Conservation (phyloP, 2,329 filamentous ascomycete species). For the Fusarium compactum region DNA sequence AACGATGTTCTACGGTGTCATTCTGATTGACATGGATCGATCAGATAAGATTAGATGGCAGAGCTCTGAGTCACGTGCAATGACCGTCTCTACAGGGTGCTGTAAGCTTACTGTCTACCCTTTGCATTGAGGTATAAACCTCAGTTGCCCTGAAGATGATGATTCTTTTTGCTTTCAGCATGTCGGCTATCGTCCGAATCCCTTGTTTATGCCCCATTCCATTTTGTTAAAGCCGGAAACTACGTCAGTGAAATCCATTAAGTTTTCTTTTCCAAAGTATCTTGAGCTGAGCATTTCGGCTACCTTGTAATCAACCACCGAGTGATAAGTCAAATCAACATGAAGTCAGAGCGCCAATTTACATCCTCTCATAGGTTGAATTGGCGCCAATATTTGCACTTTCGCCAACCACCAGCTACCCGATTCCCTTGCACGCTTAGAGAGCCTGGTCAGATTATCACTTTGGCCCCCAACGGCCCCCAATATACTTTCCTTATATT, state of each 20-base stretch:
- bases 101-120: background rate
- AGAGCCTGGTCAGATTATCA: background rate
- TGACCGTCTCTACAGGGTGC: no score
- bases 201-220: no score
- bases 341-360: background rate
- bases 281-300: no score
- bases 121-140: background rate
- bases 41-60: background rate
- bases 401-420: background rate
- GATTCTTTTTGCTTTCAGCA: no score
- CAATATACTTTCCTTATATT: background rate
- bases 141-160: no score
- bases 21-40: background rate
- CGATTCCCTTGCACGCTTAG: accelerated
- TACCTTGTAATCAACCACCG: no score
- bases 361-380: no score
- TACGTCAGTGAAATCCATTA: no score
- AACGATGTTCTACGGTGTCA: background rate
- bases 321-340: background rate
- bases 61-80: background rate
- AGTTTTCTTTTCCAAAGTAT: no score
- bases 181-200: no score
- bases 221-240: no score
- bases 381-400: background rate
- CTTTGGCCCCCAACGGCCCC: background rate